A percentile compares a stretch with the other conserved stretches of the same genome.
These are phyloP conservation scores for Rhododendron mucronatum DNA, from an alignment of 148 eudicot species.

Conservation along the genomic window DNA sequence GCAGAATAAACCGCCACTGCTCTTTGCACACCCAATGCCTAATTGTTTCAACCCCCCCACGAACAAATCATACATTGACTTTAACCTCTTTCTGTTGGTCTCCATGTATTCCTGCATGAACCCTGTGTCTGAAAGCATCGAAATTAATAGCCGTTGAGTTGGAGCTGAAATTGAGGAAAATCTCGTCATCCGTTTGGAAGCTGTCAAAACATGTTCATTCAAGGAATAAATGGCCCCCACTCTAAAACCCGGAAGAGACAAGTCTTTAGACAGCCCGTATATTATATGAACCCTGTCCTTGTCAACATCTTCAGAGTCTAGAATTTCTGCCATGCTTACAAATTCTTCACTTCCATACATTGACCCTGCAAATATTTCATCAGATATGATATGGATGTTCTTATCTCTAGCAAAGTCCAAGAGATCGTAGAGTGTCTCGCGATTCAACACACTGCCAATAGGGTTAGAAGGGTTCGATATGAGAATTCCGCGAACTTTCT, in stretches of 20 bases:
- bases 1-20: constrained; percentile 81
- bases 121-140: constrained; percentile 66
- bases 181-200: constrained; percentile 60
- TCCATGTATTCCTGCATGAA: constrained; percentile 46
- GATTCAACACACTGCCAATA: constrained; percentile 54
- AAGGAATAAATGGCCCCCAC: constrained; percentile 67
- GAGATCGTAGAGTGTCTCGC: constrained; percentile 47
- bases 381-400: constrained; percentile 79
- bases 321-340: constrained; percentile 73
- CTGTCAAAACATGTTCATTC: constrained; percentile 58
- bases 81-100: constrained; percentile 50
- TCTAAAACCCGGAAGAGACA: constrained; percentile 64
- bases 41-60: constrained; percentile 58
- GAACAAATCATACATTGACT: constrained; percentile 47
- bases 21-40: constrained; percentile 58
- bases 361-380: constrained; percentile 77
- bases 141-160: constrained; percentile 55
- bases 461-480: constrained; percentile 82
- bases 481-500: constrained; percentile 64
- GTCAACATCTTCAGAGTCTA: constrained; percentile 58
- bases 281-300: constrained; percentile 71
- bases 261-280: constrained; percentile 75
- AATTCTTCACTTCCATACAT: constrained; percentile 53
- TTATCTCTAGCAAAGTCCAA: constrained; percentile 76
- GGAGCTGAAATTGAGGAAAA: constrained; percentile 81